These are phyloP conservation scores for Oehlia diaphana DNA, from an alignment of 192 early-diverging fungal species.

Conservation along the genomic window DNA sequence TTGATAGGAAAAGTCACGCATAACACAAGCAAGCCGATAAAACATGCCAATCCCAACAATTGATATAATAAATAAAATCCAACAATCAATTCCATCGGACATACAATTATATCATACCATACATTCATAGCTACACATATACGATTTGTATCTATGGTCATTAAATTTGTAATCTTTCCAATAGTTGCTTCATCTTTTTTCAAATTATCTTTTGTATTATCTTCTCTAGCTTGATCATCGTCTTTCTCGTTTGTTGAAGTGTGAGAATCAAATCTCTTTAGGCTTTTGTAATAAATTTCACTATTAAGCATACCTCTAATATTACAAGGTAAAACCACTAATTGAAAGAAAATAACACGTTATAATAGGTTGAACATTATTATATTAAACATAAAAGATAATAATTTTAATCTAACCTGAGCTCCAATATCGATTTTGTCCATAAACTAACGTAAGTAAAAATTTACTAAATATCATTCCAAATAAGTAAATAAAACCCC, in stretches of 20 bases:
- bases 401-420: background rate
- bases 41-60: slow-evolving; percentile 64
- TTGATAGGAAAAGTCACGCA: slow-evolving; percentile 38
- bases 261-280: slow-evolving; percentile 48
- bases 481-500: background rate
- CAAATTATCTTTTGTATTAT: slow-evolving; percentile 27
- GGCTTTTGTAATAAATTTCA: slow-evolving; percentile 67
- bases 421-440: slow-evolving; percentile 17
- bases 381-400: no score
- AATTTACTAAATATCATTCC: slow-evolving; percentile 20
- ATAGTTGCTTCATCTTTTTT: slow-evolving; percentile 44
- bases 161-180: slow-evolving; percentile 74
- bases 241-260: slow-evolving; percentile 23
- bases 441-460: background rate
- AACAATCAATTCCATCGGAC: slow-evolving; percentile 62
- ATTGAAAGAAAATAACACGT: no score
- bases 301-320: slow-evolving; percentile 54
- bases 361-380: no score
- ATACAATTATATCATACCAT: slow-evolving; percentile 53
- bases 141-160: slow-evolving; percentile 70
- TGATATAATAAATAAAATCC: slow-evolving; percentile 71
- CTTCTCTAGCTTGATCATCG: background rate
- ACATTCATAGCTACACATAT: slow-evolving; percentile 55
- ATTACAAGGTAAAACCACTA: background rate
- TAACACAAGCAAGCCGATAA: slow-evolving; percentile 41